These are phyloP conservation scores for Aspergillus sclerotioniger DNA, from an alignment of 495 filamentous ascomycete species.

Conservation along the genomic window DNA sequence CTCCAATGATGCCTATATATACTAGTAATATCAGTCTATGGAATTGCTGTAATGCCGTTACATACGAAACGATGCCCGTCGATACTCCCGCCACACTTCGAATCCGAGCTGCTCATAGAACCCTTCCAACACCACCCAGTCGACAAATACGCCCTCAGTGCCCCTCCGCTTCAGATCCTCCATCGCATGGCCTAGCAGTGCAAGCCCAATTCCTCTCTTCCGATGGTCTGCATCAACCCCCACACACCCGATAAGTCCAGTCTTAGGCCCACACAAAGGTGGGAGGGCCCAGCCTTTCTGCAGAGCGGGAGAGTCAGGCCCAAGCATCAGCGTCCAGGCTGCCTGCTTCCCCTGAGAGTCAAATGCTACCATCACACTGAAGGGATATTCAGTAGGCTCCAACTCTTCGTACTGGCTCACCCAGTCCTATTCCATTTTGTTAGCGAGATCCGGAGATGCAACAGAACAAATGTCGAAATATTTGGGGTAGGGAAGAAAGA, in stretches of 20 bases:
- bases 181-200: slow-evolving; percentile 47
- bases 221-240: slow-evolving; percentile 44
- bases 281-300: slow-evolving; percentile 46
- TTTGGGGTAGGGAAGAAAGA: not conserved
- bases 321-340: slow-evolving; percentile 52
- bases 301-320: slow-evolving; percentile 28
- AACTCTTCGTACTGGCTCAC: slow-evolving; percentile 44
- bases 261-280: slow-evolving; percentile 41
- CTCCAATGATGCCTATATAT: too few relatives aligned
- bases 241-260: slow-evolving; percentile 50
- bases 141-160: slow-evolving; percentile 48
- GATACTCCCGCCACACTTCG: slow-evolving; percentile 43
- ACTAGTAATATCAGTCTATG: too few relatives aligned
- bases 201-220: slow-evolving; percentile 44
- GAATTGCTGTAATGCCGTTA: not conserved
- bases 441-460: not conserved
- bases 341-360: slow-evolving; percentile 40
- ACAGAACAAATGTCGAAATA: slow-evolving; percentile 3
- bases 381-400: slow-evolving; percentile 37
- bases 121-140: slow-evolving; percentile 49
- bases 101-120: slow-evolving; percentile 54
- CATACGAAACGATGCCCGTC: slow-evolving; percentile 13
- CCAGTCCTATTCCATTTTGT: slow-evolving; percentile 36
- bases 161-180: slow-evolving; percentile 48
- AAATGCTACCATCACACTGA: slow-evolving; percentile 47